Percentiles rank a stretch among this genome's conserved stretches.
These are phyloP conservation scores for Gomphus bonarii DNA, from an alignment of 1,284 basidiomycete genomes.

Conservation along the genomic window DNA sequence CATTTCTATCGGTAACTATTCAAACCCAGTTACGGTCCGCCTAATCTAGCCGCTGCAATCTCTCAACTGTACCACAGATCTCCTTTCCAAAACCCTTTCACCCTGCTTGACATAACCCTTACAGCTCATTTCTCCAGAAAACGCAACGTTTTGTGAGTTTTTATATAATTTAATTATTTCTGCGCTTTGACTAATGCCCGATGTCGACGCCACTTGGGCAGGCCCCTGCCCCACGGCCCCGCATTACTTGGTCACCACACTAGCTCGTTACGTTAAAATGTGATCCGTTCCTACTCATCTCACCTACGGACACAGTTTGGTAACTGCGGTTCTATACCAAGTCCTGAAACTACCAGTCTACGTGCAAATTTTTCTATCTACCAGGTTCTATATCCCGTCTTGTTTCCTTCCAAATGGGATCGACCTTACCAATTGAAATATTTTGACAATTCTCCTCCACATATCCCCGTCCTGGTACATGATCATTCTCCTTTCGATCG, in stretches of 20 bases:
- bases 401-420: neutral
- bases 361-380: neutral
- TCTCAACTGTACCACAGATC: neutral
- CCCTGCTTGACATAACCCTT: neutral
- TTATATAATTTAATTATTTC: neutral
- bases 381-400: neutral
- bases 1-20: slow-evolving; percentile 8
- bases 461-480: neutral
- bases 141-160: neutral
- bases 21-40: slow-evolving; percentile 7
- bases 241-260: neutral
- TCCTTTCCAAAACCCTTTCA: neutral
- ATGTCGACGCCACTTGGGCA: neutral
- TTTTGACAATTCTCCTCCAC: too few relatives aligned
- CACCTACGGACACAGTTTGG: neutral
- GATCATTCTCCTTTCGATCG: neutral
- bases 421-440: neutral
- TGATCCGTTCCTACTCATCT: neutral
- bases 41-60: neutral
- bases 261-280: neutral
- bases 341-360: neutral
- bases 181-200: neutral
- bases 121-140: neutral
- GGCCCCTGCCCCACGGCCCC: neutral
- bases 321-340: neutral